A percentile compares a stretch with the other conserved stretches of the same genome.
Conservation (phyloP, 495 filamentous ascomycete species). For the Penicillium canescens region DNA sequence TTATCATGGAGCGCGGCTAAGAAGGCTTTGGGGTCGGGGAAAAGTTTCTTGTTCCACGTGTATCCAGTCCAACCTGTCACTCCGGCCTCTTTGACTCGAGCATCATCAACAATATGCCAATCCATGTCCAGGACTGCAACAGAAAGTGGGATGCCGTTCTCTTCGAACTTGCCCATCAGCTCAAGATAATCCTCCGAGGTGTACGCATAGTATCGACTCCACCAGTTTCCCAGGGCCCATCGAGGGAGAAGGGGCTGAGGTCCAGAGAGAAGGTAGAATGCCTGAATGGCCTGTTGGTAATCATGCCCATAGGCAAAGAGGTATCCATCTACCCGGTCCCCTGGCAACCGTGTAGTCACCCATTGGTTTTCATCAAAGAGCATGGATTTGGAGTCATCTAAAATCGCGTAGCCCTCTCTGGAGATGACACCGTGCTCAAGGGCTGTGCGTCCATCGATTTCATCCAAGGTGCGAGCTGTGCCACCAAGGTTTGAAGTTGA, state of each 20-base stretch:
- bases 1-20: constrained; percentile 42
- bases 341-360: constrained; percentile 38
- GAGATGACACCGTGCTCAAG: constrained; percentile 52
- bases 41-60: constrained; percentile 57
- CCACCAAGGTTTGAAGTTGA: constrained; percentile 48
- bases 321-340: constrained; percentile 54
- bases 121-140: constrained; percentile 64
- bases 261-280: constrained; percentile 56
- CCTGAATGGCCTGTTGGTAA: constrained; percentile 53
- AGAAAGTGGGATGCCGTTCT: constrained; percentile 49
- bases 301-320: constrained; percentile 57
- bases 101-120: constrained; percentile 56
- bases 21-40: constrained; percentile 51
- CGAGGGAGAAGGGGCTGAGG: constrained; percentile 55
- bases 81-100: constrained; percentile 36
- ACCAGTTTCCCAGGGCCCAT: constrained; percentile 63
- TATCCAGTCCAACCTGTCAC: constrained; percentile 58
- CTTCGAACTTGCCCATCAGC: constrained; percentile 50
- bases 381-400: constrained; percentile 60
- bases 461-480: constrained; percentile 56
- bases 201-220: constrained; percentile 60
- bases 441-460: constrained; percentile 45
- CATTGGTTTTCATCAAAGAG: constrained; percentile 54
- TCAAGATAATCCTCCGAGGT: constrained; percentile 48
- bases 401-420: constrained; percentile 41